Evolutionary conservation across 1,139 yeast species (phyloP), one percentile per base, ranked within the genome.

Genomic region (Magnusiomyces tetraspermus): DNA sequence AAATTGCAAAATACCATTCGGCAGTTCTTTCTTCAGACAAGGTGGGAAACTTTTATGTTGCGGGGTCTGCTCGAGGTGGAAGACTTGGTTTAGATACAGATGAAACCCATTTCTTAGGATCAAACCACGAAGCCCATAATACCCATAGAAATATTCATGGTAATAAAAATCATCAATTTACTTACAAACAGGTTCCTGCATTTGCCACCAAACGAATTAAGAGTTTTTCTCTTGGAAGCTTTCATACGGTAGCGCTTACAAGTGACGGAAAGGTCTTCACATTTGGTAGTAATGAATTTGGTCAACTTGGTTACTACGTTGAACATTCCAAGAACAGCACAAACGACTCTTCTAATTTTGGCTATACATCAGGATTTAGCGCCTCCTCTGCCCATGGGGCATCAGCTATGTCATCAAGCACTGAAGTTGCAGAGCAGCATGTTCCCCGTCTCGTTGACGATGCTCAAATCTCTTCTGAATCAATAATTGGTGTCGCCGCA

Each of bases 251-350:
- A 1, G 77, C 75, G 0, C 62, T 85, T 24, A 77, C 85, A 0
- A 61, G 69, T 1, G 62, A 68, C 11, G 82, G 82, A 41, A 75
- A 74, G 21, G 71, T 87, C 1, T 85, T 74, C 58, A 69, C 90
- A 0, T 89, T 96, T 95, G 97, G 97, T 0, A 72, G 80, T 56
- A 87, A 87, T 62, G 72, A 74, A 30, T 76, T 67, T 61, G 76
- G 76, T 22, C 95, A 87, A 64, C 68, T 87, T 21, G 95, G 95
- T 0, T 77, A 76, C 58, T 63, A 70, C 0, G 59, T 46, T 3
- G 53, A 28, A 3, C 19, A 36, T 13, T 13, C 15, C 6, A 6
- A 10, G 5, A 10, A 10, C 6, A 5, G 19, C 5, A n/a, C 15
- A 10, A 5, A 6, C 15, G 40, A 36, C 17, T 5, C 17, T 5